Evolutionary conservation across 2,329 filamentous ascomycete species (phyloP).

Genomic region (Talaromyces marneffei): DNA sequence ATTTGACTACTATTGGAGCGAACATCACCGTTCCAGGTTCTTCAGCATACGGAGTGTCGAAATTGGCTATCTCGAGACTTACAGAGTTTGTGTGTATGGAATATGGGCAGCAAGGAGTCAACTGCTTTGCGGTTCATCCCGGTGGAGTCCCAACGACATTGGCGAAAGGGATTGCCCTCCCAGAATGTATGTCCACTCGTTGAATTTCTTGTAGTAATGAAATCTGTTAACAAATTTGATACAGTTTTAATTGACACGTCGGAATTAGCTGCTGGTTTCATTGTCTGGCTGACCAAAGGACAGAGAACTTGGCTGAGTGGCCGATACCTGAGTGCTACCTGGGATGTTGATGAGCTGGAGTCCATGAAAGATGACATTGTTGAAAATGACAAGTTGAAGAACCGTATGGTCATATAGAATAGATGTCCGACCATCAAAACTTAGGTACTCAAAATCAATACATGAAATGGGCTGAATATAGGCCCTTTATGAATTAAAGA

Average conservation of each 20-base stretch:
- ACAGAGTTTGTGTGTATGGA: constrained; percentile 43
- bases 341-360: constrained; percentile 20
- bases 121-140: constrained; percentile 42
- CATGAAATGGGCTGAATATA: too few relatives aligned
- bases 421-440: too few relatives aligned
- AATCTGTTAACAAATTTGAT: neutral
- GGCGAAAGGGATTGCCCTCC: neutral
- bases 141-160: constrained; percentile 42
- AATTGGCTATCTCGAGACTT: constrained; percentile 42
- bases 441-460: too few relatives aligned
- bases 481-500: too few relatives aligned
- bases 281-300: constrained; percentile 17
- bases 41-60: constrained; percentile 44
- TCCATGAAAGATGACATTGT: constrained; percentile 16
- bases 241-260: neutral
- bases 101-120: constrained; percentile 33
- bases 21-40: constrained; percentile 30
- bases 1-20: constrained; percentile 41
- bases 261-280: neutral
- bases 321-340: constrained; percentile 15
- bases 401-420: neutral
- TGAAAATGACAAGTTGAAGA: constrained; percentile 11
- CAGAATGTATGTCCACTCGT: neutral
- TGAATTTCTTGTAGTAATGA: neutral
- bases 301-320: constrained; percentile 16